Conservation (phyloP, 2,329 filamentous ascomycete species). For the Fusarium compactum region DNA sequence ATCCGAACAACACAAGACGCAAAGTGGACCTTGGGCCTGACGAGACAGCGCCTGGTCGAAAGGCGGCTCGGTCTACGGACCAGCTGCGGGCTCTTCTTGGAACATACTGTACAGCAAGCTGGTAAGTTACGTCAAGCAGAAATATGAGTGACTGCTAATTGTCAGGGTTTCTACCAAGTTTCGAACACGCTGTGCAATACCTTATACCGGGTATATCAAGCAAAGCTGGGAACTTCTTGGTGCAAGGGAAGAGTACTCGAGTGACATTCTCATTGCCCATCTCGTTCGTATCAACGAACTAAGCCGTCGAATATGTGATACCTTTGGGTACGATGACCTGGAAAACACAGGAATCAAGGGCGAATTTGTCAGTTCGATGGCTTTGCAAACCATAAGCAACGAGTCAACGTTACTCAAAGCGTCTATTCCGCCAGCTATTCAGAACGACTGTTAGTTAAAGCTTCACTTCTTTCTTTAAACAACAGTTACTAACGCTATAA, state of each 20-base stretch:
- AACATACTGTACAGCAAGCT: conserved; percentile 16
- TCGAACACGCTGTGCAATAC: conserved; percentile 4
- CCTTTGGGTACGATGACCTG: conserved; percentile 17
- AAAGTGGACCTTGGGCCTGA: conserved; percentile 22
- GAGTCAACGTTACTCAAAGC: conserved; percentile 4
- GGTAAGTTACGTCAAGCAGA: neutral
- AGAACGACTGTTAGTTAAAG: neutral
- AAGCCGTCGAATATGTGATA: conserved; percentile 8
- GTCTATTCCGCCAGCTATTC: neutral
- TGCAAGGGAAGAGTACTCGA: neutral
- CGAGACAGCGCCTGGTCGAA: conserved; percentile 8
- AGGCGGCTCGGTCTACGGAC: neutral
- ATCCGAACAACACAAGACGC: conserved; percentile 10
- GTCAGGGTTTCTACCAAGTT: conserved; percentile 22
- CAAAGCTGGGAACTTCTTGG: conserved; percentile 5
- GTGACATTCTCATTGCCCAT: neutral
- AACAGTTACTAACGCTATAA: neutral
- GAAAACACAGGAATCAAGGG: conserved; percentile 11
- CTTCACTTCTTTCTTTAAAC: accelerated
- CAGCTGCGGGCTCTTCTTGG: conserved; percentile 18
- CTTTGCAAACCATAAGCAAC: conserved; percentile 6
- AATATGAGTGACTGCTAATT: accelerated
- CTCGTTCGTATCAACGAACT: conserved; percentile 8
- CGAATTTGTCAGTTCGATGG: conserved; percentile 20
- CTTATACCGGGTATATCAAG: conserved; percentile 18